Conservation (phyloP, 2,329 filamentous ascomycete species). For the Trichoderma endophyticum region DNA sequence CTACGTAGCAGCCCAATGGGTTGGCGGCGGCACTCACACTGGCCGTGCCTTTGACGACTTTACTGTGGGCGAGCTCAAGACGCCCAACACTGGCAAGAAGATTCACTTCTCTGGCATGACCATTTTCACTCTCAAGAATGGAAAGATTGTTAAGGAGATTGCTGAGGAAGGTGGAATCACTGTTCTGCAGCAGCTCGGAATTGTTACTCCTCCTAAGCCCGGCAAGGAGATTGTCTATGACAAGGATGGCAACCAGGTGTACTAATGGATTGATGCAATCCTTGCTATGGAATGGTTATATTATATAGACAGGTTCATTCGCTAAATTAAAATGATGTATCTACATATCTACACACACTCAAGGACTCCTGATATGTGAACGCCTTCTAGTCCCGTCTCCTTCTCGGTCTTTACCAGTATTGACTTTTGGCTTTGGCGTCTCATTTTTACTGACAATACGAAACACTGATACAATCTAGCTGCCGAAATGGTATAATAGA, state of each 20-base stretch:
- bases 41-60: conserved; percentile 3
- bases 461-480: background rate
- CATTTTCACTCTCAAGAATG: background rate
- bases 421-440: too few relatives aligned
- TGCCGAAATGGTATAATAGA: background rate
- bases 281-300: background rate
- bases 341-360: background rate
- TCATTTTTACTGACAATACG: too few relatives aligned
- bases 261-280: background rate
- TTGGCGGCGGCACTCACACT: background rate
- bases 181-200: background rate
- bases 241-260: background rate
- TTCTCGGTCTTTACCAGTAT: too few relatives aligned
- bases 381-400: too few relatives aligned
- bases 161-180: background rate
- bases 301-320: background rate
- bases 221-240: background rate
- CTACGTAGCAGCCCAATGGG: background rate
- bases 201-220: background rate
- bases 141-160: background rate
- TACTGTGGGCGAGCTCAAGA: background rate
- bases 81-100: background rate
- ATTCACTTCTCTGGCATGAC: conserved; percentile 1
- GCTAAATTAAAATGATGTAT: background rate
- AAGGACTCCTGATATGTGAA: too few relatives aligned